A percentile compares a stretch with the other conserved stretches of the same genome.
Evolutionary conservation across 805 yeast species (phyloP).

Genomic region (Myxozyma geophila): DNA sequence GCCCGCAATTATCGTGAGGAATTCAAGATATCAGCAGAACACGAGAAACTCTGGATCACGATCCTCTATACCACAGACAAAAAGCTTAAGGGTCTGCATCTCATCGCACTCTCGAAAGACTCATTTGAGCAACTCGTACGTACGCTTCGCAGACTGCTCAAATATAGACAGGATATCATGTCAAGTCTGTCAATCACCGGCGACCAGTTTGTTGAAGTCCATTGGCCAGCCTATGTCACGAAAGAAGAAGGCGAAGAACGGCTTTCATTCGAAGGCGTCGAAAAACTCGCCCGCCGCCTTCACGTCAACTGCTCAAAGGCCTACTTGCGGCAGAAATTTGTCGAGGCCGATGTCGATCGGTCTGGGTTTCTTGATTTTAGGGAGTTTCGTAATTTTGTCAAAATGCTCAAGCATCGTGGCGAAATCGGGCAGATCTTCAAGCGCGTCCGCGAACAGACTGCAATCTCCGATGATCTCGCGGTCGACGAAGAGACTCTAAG

Average conservation of each 20-base stretch:
- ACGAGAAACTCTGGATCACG: conserved; percentile 75
- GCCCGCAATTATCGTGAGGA: conserved; percentile 89
- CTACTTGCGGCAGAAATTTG: conserved; percentile 57
- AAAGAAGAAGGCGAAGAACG: conserved; percentile 38
- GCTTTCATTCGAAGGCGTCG: conserved; percentile 66
- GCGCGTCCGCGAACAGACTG: conserved; percentile 39
- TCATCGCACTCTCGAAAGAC: conserved; percentile 61
- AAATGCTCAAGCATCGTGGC: conserved; percentile 62
- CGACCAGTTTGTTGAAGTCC: conserved; percentile 63
- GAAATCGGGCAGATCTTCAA: conserved; percentile 64
- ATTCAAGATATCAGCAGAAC: conserved; percentile 69
- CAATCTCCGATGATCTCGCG: conserved; percentile 21
- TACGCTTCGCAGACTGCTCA: conserved; percentile 60
- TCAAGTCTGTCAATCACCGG: conserved; percentile 66
- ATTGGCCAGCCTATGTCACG: conserved; percentile 59
- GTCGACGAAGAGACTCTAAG: conserved; percentile 23
- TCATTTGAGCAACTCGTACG: conserved; percentile 61
- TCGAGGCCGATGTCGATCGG: conserved; percentile 55
- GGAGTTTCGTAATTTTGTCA: conserved; percentile 78
- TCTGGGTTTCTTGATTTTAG: conserved; percentile 64
- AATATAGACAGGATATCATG: conserved; percentile 64
- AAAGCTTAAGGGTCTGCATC: conserved; percentile 77
- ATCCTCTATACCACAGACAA: conserved; percentile 67
- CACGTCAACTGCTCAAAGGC: conserved; percentile 72
- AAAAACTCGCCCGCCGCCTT: conserved; percentile 64